These are phyloP conservation scores for Phtheirospermum japonicum DNA, from an alignment of 257 asterid genomes.

Conservation along the genomic window DNA sequence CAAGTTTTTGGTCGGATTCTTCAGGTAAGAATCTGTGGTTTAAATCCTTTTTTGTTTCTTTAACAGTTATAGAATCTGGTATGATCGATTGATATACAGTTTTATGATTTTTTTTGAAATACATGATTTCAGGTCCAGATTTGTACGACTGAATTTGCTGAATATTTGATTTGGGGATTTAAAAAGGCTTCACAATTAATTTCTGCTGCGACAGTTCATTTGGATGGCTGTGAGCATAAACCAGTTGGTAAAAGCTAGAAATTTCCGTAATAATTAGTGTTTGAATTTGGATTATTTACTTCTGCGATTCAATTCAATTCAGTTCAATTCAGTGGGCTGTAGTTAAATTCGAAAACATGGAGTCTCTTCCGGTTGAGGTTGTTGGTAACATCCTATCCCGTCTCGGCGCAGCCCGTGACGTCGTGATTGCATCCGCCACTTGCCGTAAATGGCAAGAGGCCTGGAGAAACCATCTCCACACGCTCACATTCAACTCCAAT, in stretches of 20 bases:
- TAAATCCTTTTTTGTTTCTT: background rate
- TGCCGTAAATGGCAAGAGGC: conserved; percentile 84
- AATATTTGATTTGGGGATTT: conserved; percentile 6
- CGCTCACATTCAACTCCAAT: conserved; percentile 61
- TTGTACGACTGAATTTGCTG: conserved; percentile 18
- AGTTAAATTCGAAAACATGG: conserved; percentile 40
- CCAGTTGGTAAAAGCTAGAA: too few relatives aligned
- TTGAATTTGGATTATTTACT: too few relatives aligned
- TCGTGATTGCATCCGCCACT: conserved; percentile 78
- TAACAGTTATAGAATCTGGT: background rate
- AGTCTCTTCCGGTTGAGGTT: conserved; percentile 84
- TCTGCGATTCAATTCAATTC: too few relatives aligned
- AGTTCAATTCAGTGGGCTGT: background rate
- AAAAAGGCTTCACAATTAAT: too few relatives aligned
- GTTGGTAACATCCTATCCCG: conserved; percentile 75
- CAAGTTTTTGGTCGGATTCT: too few relatives aligned
- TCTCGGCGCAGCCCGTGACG: conserved; percentile 79
- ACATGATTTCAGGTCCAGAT: conserved; percentile 27
- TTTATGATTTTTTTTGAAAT: conserved; percentile 8
- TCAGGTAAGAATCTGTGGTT: conserved; percentile 34
- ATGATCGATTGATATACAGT: background rate
- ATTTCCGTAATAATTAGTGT: too few relatives aligned
- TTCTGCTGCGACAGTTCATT: too few relatives aligned
- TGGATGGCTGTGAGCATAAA: too few relatives aligned
- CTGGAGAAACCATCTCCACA: conserved; percentile 71